Evolutionary conservation across 1,139 yeast genomes (phyloP), one percentile per base, ranked within the genome.

Genomic region (Blastobotrys capitulatus): DNA sequence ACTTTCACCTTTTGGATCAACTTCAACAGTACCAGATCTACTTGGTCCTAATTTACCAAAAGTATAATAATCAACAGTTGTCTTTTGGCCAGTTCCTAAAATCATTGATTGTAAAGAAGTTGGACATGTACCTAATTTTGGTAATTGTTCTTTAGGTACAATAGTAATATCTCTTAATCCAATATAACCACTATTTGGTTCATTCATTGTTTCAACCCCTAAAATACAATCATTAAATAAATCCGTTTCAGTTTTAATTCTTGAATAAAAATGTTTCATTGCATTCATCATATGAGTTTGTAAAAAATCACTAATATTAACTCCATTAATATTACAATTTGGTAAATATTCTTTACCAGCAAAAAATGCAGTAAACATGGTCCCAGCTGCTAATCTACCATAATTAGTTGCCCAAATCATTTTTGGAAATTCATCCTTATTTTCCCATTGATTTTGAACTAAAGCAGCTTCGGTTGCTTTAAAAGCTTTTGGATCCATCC

Each of bases 371-470:
- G 96, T 86, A 65, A 88, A 88, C 92, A 90, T 86, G 7, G 86
- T 82, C 55, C 82, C 78, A 20, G 86, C 74, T 0, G 90, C 96
- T 53, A 88, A 70, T 29, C 95, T 73, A 54, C 75, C 78, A 60
- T 89, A 89, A 66, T 90, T 90, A 0, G 96, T 83, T 0, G 96
- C 83, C 97, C 97, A 90, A 39, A 88, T 73, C 97, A 90, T 90
- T 60, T 86, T 86, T 6, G 89, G 89, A 63, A 77, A 86, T 2
- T 64, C 59, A 32, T 71, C 72, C 0, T 77, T 75, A 39, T 74
- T 73, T 6, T 57, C 58, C 56, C 69, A 76, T 19, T 66, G 58
- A 58, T 83, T 82, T 60, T 86, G 95, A n/a, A 86, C 61, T 18
- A 85, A 68, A 0, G 95, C 88, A 1, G 95, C 94, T 54, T 83